phyloP scores from a whole-genome alignment of 495 filamentous ascomycete genomes.

The Oleoguttula mirabilis region DNA sequence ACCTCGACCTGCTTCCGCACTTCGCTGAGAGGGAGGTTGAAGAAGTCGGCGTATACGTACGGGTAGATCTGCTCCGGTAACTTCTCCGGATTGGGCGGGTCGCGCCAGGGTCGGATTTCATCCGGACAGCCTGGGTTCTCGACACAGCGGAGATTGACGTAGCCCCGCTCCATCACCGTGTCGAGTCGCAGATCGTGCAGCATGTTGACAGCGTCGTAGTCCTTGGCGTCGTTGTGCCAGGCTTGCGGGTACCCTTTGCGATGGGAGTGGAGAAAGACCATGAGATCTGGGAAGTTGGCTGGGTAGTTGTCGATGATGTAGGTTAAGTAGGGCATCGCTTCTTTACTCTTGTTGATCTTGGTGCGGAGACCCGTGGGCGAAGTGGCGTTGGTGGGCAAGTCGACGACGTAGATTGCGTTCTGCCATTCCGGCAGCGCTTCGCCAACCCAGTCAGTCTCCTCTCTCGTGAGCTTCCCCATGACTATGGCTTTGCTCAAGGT shows the following conservation, averaged over 20 bases:
- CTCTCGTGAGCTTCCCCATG: slow-evolving; percentile 4
- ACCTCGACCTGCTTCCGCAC: slow-evolving; percentile 36
- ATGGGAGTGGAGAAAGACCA: slow-evolving; percentile 62
- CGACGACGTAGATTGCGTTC: slow-evolving; percentile 14
- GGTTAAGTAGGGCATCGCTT: slow-evolving; percentile 62
- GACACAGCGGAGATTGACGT: slow-evolving; percentile 39
- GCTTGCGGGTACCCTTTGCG: slow-evolving; percentile 31
- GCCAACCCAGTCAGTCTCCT: slow-evolving; percentile 13
- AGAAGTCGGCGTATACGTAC: slow-evolving; percentile 34
- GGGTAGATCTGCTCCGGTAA: slow-evolving; percentile 29
- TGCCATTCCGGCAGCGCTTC: slow-evolving; percentile 12
- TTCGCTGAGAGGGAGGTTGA: slow-evolving; percentile 32
- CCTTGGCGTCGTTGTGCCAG: slow-evolving; percentile 49
- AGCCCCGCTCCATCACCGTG: slow-evolving; percentile 32
- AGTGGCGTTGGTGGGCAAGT: slow-evolving; percentile 4
- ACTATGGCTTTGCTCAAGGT: slow-evolving; percentile 12
- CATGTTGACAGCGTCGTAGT: slow-evolving; percentile 13
- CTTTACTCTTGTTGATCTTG: slow-evolving; percentile 49
- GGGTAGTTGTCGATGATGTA: slow-evolving; percentile 64
- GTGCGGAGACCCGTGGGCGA: slow-evolving; percentile 14
- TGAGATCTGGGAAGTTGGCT: slow-evolving; percentile 50
- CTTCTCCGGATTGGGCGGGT: slow-evolving; percentile 5
- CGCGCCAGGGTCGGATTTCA: slow-evolving; percentile 44
- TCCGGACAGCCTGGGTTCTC: slow-evolving; percentile 41
- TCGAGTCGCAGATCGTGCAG: slow-evolving; percentile 29